phyloP scores from a whole-genome alignment of 2,329 filamentous ascomycete species.

The Pestalotiopsis sp. region DNA sequence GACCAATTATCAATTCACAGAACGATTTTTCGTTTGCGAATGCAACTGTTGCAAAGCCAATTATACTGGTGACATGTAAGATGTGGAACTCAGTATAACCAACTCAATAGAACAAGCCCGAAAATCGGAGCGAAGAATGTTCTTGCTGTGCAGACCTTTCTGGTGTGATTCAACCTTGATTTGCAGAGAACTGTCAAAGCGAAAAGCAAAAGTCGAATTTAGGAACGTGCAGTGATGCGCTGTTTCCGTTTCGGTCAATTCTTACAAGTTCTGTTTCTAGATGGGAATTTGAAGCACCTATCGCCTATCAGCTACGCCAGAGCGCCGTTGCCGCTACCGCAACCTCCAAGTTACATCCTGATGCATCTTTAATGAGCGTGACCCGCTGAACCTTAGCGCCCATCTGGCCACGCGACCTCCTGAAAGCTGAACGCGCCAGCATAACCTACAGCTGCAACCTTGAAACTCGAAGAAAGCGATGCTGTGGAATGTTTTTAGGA shows the following conservation, averaged over 20 bases:
- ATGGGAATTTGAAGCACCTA: too few relatives aligned
- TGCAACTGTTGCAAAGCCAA: neutral
- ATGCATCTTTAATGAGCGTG: neutral
- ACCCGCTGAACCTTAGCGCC: neutral
- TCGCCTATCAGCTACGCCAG: too few relatives aligned
- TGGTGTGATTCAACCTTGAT: too few relatives aligned
- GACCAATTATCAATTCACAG: neutral
- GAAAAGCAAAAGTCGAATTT: too few relatives aligned
- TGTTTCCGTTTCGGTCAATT: too few relatives aligned
- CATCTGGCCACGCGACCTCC: neutral
- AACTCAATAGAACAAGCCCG: neutral
- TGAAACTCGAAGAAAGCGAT: conserved; percentile 26
- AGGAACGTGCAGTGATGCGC: too few relatives aligned
- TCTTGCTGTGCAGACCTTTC: too few relatives aligned
- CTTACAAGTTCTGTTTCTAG: too few relatives aligned
- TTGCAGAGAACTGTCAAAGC: too few relatives aligned
- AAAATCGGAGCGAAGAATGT: too few relatives aligned
- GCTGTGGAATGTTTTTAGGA: conserved; percentile 39
- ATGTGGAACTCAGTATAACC: neutral
- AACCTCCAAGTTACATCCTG: neutral
- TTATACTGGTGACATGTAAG: neutral
- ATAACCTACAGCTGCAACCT: neutral
- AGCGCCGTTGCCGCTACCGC: too few relatives aligned
- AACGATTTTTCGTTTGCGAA: neutral
- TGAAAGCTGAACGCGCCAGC: neutral